phyloP scores from a whole-genome alignment of 73 alveolate genomes.

The Tetrahymena thermophila region DNA sequence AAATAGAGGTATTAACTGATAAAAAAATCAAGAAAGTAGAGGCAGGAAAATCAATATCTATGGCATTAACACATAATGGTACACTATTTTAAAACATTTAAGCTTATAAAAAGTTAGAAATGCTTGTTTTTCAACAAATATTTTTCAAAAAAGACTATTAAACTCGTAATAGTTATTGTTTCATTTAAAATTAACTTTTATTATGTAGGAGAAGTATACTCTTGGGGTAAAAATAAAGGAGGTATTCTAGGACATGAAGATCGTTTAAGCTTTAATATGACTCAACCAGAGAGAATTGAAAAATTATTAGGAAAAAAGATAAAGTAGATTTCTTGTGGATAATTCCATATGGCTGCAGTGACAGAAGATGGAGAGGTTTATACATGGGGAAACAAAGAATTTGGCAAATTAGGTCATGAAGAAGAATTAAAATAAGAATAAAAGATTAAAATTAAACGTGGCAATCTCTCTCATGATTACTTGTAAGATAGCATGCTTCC shows the following conservation, averaged over 20 bases:
- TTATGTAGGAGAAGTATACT: neutral
- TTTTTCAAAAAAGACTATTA: neutral
- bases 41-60: neutral
- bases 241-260: neutral
- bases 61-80: neutral
- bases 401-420: slow-evolving; percentile 37
- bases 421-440: neutral
- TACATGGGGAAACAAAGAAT: slow-evolving; percentile 40
- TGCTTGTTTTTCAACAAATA: neutral
- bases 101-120: neutral
- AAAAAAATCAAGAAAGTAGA: neutral
- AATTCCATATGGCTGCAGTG: slow-evolving; percentile 43
- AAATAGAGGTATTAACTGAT: neutral
- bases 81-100: neutral
- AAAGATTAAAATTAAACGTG: neutral
- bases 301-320: slow-evolving; percentile 2
- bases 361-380: slow-evolving; percentile 27
- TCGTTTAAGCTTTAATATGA: neutral
- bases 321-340: slow-evolving; percentile 25
- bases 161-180: neutral
- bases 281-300: slow-evolving; percentile 12
- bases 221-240: neutral
- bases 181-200: neutral
- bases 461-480: neutral
- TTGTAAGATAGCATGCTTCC: slow-evolving; percentile 11